A percentile compares a stretch with the other conserved stretches of the same genome.
These are phyloP conservation scores for Imleria badia DNA, from an alignment of 768 basidiomycete genomes.

Conservation along the genomic window DNA sequence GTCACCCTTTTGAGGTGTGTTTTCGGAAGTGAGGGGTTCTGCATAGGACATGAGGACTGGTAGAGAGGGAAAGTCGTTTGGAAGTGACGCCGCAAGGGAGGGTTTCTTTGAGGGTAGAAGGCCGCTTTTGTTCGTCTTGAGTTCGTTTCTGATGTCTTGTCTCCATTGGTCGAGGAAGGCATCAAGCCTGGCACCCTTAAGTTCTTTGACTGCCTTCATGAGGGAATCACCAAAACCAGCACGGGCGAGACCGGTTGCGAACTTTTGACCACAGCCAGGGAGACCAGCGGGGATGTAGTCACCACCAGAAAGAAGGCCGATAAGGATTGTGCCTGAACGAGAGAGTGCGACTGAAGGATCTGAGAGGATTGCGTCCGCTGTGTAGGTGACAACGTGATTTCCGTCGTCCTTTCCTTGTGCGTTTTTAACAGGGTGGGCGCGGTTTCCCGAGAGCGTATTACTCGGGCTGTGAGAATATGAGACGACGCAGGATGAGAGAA, in stretches of 20 bases:
- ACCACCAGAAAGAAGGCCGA: slow-evolving; percentile 84
- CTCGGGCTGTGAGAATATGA: slow-evolving; percentile 50
- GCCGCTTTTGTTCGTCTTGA: slow-evolving; percentile 66
- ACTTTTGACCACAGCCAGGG: slow-evolving; percentile 63
- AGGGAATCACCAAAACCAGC: slow-evolving; percentile 79
- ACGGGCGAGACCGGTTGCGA: slow-evolving; percentile 74
- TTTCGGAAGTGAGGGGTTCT: slow-evolving; percentile 73
- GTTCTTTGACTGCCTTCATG: slow-evolving; percentile 53
- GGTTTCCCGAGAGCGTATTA: slow-evolving; percentile 71
- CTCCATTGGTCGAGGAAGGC: slow-evolving; percentile 66
- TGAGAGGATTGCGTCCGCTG: slow-evolving; percentile 38
- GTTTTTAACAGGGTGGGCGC: slow-evolving; percentile 59
- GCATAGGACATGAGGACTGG: slow-evolving; percentile 78
- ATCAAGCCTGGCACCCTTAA: slow-evolving; percentile 44
- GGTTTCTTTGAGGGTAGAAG: slow-evolving; percentile 63
- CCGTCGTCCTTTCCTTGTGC: slow-evolving; percentile 71
- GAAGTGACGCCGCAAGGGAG: slow-evolving; percentile 61
- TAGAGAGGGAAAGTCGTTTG: slow-evolving; percentile 67
- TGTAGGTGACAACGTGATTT: slow-evolving; percentile 54
- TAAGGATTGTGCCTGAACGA: slow-evolving; percentile 69
- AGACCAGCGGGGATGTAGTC: slow-evolving; percentile 82
- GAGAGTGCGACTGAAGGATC: slow-evolving; percentile 52
- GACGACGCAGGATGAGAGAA: neutral
- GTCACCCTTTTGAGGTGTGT: slow-evolving; percentile 38
- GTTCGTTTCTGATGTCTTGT: slow-evolving; percentile 56